Percentiles rank a stretch among this genome's conserved stretches.
Conservation (phyloP, 176 grass and related monocot species). For the Musa itinerans region DNA sequence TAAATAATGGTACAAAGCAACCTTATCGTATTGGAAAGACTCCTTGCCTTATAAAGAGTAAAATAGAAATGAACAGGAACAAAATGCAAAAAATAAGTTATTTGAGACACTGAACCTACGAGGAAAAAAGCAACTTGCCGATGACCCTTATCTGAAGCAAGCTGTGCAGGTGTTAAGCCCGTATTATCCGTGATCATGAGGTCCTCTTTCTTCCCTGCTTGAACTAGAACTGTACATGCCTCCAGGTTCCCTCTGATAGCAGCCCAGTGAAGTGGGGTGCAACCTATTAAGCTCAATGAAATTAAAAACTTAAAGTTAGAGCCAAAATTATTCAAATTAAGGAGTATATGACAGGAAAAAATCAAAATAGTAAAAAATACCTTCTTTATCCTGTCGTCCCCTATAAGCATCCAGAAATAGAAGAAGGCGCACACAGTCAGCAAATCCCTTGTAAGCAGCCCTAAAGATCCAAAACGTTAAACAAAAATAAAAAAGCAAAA, state of each 20-base stretch:
- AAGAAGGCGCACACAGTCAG: slow-evolving; percentile 92
- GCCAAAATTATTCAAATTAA: slow-evolving; percentile 7
- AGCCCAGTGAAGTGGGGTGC: slow-evolving; percentile 99
- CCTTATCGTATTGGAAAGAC: no score
- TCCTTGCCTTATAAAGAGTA: no score
- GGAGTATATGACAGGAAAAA: neutral
- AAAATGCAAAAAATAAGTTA: neutral
- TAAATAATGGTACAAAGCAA: no score
- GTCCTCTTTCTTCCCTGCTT: slow-evolving; percentile 98
- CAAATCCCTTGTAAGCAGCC: slow-evolving; percentile 97
- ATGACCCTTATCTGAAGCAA: slow-evolving; percentile 87
- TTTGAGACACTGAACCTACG: slow-evolving; percentile 46
- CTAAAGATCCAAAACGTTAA: slow-evolving; percentile 8
- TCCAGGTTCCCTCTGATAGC: slow-evolving; percentile 92
- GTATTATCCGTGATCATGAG: slow-evolving; percentile 82
- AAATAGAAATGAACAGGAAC: no score
- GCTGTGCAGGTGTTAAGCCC: slow-evolving; percentile 83
- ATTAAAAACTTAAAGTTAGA: slow-evolving; percentile 1
- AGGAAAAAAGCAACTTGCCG: slow-evolving; percentile 98
- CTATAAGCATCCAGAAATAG: slow-evolving; percentile 96
- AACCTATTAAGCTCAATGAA: slow-evolving; percentile 45
- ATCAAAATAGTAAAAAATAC: slow-evolving; percentile 27
- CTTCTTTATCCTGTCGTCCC: slow-evolving; percentile 88
- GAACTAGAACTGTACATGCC: slow-evolving; percentile 87
- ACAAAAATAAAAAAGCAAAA: neutral